These are phyloP conservation scores for Plasmopara halstedii DNA, from an alignment of 352 stramenopile species.

Conservation along the genomic window DNA sequence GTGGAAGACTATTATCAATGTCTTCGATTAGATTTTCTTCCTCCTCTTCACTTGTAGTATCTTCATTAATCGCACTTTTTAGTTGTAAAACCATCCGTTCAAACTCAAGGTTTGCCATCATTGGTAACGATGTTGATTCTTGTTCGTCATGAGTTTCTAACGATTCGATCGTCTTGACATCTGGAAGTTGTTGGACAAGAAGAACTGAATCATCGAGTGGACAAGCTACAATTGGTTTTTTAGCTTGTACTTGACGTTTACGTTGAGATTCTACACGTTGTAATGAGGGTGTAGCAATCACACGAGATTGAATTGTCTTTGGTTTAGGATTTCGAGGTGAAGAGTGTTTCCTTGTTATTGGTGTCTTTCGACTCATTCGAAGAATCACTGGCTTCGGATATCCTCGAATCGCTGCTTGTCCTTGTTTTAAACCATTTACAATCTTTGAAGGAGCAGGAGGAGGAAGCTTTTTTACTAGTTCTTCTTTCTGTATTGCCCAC, in stretches of 20 bases:
- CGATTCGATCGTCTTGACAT: constrained; percentile 7
- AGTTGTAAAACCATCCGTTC: constrained; percentile 72
- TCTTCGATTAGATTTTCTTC: constrained; percentile 20
- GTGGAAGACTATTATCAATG: constrained; percentile 6
- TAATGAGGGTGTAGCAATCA: constrained; percentile 10
- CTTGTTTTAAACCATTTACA: constrained; percentile 6
- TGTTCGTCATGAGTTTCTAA: constrained; percentile 13
- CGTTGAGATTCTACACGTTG: constrained; percentile 25
- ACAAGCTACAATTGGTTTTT: constrained; percentile 4
- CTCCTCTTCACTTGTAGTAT: constrained; percentile 22
- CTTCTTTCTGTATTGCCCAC: constrained; percentile 38
- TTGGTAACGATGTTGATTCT: constrained; percentile 9
- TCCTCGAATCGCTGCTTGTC: not conserved
- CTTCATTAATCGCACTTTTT: constrained; percentile 47
- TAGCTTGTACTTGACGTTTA: constrained; percentile 21
- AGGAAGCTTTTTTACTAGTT: constrained; percentile 22
- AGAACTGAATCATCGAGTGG: constrained; percentile 63
- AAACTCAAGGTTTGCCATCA: constrained; percentile 49
- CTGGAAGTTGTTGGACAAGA: constrained; percentile 58
- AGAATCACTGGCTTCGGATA: constrained; percentile 16
- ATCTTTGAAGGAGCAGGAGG: constrained; percentile 14
- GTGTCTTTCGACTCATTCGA: no score
- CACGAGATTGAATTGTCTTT: no score
- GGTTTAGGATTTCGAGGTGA: no score
- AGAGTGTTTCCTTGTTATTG: no score